phyloP scores from a whole-genome alignment of 352 stramenopile genomes.

The Phytopythium litorale region DNA sequence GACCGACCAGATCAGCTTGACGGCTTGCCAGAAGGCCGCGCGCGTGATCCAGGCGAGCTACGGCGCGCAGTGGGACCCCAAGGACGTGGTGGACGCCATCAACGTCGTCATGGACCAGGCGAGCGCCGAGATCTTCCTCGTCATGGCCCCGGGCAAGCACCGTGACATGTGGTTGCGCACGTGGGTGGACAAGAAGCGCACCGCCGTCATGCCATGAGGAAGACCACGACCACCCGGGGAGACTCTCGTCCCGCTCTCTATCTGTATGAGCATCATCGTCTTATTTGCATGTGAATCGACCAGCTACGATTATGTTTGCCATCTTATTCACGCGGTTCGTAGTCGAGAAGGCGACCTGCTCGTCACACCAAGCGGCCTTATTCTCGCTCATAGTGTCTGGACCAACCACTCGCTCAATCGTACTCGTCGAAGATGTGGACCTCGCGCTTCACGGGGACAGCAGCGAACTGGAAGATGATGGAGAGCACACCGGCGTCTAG shows the following conservation, averaged over 20 bases:
- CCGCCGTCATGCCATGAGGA: constrained; percentile 5
- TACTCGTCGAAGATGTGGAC: constrained; percentile 9
- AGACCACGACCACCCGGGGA: background rate
- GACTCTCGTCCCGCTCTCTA: background rate
- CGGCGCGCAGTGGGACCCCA: background rate
- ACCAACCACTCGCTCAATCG: background rate
- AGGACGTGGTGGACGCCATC: constrained; percentile 10
- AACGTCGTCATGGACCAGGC: constrained; percentile 9
- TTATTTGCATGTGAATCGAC: too few relatives aligned
- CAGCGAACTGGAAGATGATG: constrained; percentile 24
- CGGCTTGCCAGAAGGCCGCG: constrained; percentile 2
- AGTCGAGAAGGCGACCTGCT: too few relatives aligned
- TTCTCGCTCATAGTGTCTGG: too few relatives aligned
- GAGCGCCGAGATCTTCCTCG: constrained; percentile 9
- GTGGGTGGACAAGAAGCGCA: constrained; percentile 6
- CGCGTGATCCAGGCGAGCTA: constrained; percentile 7
- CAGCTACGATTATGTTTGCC: too few relatives aligned
- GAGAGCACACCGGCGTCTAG: constrained; percentile 24
- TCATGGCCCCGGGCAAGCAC: constrained; percentile 10
- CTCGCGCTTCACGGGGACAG: constrained; percentile 6
- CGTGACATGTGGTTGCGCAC: constrained; percentile 10
- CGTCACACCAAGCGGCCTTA: background rate
- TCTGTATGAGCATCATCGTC: background rate
- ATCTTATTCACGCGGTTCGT: too few relatives aligned
- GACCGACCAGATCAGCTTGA: background rate